These are phyloP conservation scores for Colletotrichum noveboracense DNA, from an alignment of 2,329 filamentous ascomycete genomes.

Conservation along the genomic window DNA sequence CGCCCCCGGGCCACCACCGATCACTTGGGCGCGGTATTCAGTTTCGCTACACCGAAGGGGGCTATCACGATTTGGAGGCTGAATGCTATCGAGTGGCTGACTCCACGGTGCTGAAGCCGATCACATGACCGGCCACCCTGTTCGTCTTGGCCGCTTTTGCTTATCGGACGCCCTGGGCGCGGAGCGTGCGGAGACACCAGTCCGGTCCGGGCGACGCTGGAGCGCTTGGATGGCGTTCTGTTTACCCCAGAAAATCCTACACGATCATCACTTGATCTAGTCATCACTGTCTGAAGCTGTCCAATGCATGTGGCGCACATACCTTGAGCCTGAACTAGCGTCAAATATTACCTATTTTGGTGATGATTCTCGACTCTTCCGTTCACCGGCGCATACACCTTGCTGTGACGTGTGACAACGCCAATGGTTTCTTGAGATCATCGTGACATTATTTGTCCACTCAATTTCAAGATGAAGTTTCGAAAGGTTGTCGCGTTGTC, in stretches of 20 bases:
- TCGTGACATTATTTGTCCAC: neutral
- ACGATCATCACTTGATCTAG: neutral
- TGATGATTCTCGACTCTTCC: neutral
- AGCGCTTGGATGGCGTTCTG: neutral
- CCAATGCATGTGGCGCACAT: neutral
- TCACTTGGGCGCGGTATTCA: neutral
- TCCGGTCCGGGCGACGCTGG: neutral
- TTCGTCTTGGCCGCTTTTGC: neutral
- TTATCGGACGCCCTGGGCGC: conserved; percentile 1
- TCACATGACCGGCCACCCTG: neutral
- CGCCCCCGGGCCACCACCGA: neutral
- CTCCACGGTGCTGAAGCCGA: neutral
- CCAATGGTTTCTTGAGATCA: neutral
- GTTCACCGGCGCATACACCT: neutral
- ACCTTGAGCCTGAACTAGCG: neutral
- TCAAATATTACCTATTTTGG: neutral
- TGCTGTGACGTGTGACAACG: neutral
- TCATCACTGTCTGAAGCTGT: neutral
- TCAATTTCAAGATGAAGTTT: neutral
- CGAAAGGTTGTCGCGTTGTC: neutral
- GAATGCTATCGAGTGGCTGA: neutral
- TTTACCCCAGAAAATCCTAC: neutral
- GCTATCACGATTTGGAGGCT: conserved; percentile 1
- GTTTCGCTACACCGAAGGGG: neutral
- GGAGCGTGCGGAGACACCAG: neutral